These are phyloP conservation scores for Saposhnikovia divaricata DNA, from an alignment of 129 eudicot species.

Conservation along the genomic window DNA sequence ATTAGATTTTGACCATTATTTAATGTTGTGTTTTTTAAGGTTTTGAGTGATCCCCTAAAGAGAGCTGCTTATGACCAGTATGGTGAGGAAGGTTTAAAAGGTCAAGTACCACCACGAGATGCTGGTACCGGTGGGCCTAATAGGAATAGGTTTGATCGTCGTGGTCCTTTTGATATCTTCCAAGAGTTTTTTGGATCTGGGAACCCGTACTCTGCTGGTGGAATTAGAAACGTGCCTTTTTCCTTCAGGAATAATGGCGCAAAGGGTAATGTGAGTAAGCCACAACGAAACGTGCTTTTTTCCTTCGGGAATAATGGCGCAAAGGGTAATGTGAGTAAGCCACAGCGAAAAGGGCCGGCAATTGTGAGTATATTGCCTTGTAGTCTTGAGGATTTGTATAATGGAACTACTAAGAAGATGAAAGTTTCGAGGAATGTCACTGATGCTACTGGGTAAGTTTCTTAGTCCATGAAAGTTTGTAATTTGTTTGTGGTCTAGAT, in stretches of 20 bases:
- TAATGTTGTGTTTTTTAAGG: slow-evolving; percentile 27
- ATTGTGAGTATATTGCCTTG: slow-evolving; percentile 63
- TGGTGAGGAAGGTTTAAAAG: slow-evolving; percentile 65
- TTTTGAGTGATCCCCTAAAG: slow-evolving; percentile 83
- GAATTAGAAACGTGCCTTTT: slow-evolving; percentile 4
- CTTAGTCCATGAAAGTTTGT: not conserved
- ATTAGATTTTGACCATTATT: not conserved
- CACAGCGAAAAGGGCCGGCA: slow-evolving; percentile 49
- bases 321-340: slow-evolving; percentile 1
- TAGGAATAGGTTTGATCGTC: slow-evolving; percentile 35
- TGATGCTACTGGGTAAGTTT: slow-evolving; percentile 65
- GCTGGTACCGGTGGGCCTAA: slow-evolving; percentile 27
- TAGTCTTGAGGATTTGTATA: slow-evolving; percentile 82
- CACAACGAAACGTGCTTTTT: not conserved
- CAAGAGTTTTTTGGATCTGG: slow-evolving; percentile 67
- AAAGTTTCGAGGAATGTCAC: slow-evolving; percentile 72
- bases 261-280: too few relatives aligned
- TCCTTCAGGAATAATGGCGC: too few relatives aligned
- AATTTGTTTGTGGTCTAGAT: not conserved
- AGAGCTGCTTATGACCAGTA: slow-evolving; percentile 66
- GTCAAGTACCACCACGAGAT: slow-evolving; percentile 69
- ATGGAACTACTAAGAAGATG: slow-evolving; percentile 94
- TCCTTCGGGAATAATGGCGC: slow-evolving; percentile 14
- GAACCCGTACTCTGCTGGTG: slow-evolving; percentile 57
- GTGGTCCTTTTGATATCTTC: slow-evolving; percentile 71